phyloP scores from a whole-genome alignment of 2,329 filamentous ascomycete genomes.

The Penicillium sp. region DNA sequence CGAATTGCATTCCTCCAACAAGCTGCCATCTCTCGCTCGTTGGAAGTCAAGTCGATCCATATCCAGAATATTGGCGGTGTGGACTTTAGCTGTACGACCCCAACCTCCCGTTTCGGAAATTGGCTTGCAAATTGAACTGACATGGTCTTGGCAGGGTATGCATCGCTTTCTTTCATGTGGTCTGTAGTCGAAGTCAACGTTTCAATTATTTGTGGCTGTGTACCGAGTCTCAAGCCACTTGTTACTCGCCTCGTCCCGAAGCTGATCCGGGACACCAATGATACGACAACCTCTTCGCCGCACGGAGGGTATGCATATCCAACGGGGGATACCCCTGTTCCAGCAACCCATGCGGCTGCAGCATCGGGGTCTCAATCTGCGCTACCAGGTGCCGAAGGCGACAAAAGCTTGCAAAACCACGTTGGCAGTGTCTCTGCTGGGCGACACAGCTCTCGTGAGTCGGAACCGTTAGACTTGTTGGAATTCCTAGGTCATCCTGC shows the following conservation, averaged over 20 bases:
- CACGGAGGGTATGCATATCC: constrained; percentile 4
- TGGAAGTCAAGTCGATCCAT: constrained; percentile 28
- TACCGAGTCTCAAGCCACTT: constrained; percentile 88
- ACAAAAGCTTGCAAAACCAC: constrained; percentile 21
- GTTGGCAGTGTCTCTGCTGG: constrained; percentile 12
- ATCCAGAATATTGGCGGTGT: constrained; percentile 43
- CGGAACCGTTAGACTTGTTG: constrained; percentile 42
- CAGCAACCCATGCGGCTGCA: constrained; percentile 12
- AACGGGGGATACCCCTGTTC: constrained; percentile 8
- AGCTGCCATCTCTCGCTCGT: constrained; percentile 53
- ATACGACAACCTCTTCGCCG: constrained; percentile 21
- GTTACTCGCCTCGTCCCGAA: constrained; percentile 64
- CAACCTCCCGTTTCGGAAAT: background rate
- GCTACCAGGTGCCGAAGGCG: constrained; percentile 10
- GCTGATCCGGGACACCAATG: constrained; percentile 54
- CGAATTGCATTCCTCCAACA: constrained; percentile 87
- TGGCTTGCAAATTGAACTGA: constrained; percentile 3
- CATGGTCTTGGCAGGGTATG: constrained; percentile 65
- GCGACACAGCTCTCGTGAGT: constrained; percentile 4
- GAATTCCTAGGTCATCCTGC: constrained; percentile 57
- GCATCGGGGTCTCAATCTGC: constrained; percentile 1
- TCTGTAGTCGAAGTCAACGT: constrained; percentile 88
- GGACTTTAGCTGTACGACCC: constrained; percentile 54
- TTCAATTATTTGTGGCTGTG: constrained; percentile 85
- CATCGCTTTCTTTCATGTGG: constrained; percentile 88